A percentile compares a stretch with the other conserved stretches of the same genome.
These are phyloP conservation scores for Ganoderma leucocontextum DNA, from an alignment of 1,284 basidiomycete genomes.

Conservation along the genomic window DNA sequence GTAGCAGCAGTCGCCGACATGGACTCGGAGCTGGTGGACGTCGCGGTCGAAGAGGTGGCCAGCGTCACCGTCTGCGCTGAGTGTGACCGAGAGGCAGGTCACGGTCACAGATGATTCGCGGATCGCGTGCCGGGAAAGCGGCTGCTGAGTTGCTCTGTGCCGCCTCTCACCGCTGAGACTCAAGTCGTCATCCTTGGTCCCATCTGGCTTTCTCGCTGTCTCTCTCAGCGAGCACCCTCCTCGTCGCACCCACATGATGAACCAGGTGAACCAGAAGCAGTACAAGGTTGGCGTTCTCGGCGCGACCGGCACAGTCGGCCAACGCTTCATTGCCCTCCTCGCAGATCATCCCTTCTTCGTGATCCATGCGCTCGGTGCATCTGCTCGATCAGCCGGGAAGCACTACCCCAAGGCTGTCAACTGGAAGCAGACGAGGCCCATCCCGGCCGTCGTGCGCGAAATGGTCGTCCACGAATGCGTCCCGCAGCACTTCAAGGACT, in stretches of 20 bases:
- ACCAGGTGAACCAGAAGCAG: conserved; percentile 49
- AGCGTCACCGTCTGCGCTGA: conserved; percentile 4
- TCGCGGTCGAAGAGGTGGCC: conserved; percentile 26
- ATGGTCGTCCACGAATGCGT: conserved; percentile 84
- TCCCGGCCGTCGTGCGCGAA: conserved; percentile 75
- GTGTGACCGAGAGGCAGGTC: conserved; percentile 14
- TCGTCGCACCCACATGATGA: conserved; percentile 32
- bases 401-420: conserved; percentile 79
- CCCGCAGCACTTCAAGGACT: conserved; percentile 82
- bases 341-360: conserved; percentile 91
- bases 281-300: conserved; percentile 91
- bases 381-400: conserved; percentile 89
- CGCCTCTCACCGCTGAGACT: conserved; percentile 17
- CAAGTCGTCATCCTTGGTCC: conserved; percentile 14
- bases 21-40: conserved; percentile 24
- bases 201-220: conserved; percentile 7
- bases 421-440: conserved; percentile 91
- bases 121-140: conserved; percentile 6
- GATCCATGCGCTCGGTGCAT: conserved; percentile 91
- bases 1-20: conserved; percentile 37
- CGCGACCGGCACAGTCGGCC: conserved; percentile 96
- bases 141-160: conserved; percentile 1
- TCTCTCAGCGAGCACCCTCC: neutral
- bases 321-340: conserved; percentile 93
- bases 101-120: conserved; percentile 19